These are phyloP conservation scores for Hemerocallis citrina DNA, from an alignment of 106 monocot species.

Conservation along the genomic window DNA sequence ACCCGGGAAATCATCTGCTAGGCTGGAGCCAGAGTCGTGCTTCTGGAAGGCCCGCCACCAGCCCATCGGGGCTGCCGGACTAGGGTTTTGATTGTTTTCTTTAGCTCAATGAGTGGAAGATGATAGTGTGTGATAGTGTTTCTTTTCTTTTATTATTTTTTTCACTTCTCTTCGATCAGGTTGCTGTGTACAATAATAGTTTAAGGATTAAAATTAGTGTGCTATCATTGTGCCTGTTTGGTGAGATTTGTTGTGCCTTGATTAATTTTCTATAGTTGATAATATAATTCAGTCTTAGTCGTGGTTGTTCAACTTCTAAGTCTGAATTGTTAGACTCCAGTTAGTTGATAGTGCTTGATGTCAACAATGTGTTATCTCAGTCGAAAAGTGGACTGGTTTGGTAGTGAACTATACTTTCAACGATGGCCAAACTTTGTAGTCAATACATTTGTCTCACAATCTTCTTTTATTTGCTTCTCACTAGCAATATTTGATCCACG, in stretches of 20 bases:
- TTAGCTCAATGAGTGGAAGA: not conserved
- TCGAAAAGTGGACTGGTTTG: too few species aligned
- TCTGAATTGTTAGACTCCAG: too few species aligned
- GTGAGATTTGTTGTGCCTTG: not conserved
- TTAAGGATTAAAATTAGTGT: conserved; percentile 6
- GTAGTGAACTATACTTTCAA: too few species aligned
- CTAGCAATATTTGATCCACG: too few species aligned
- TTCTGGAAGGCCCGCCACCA: conserved; percentile 94
- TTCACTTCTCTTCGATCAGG: not conserved
- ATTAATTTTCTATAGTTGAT: not conserved
- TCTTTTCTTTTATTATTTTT: not conserved
- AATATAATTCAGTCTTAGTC: too few species aligned
- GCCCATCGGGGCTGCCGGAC: conserved; percentile 69
- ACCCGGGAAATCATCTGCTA: conserved; percentile 76
- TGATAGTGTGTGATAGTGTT: not conserved
- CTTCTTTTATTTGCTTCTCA: too few species aligned
- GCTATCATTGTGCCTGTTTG: not conserved
- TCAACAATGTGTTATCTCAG: too few species aligned
- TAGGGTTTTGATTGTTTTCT: conserved; percentile 63
- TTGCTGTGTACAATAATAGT: conserved; percentile 1
- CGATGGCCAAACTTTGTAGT: too few species aligned
- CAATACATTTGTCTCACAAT: too few species aligned
- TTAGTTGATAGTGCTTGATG: too few species aligned
- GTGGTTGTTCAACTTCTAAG: too few species aligned
- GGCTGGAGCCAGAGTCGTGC: conserved; percentile 69